These are phyloP conservation scores for Solanum bulbocastanum DNA, from an alignment of 257 asterid species.

Conservation along the genomic window DNA sequence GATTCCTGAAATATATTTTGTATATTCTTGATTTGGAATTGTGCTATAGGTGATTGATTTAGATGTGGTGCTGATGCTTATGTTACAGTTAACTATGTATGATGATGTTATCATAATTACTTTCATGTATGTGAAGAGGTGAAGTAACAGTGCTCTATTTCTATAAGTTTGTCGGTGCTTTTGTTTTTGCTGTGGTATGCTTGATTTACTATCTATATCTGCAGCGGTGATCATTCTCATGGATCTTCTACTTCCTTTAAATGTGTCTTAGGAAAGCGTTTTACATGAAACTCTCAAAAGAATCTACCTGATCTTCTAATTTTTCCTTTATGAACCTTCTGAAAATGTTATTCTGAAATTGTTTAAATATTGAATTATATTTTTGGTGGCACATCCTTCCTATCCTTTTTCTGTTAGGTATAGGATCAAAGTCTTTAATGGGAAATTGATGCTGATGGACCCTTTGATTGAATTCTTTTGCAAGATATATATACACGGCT, in stretches of 20 bases:
- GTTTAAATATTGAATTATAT: not conserved
- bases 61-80: not conserved
- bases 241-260: not conserved
- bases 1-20: not conserved
- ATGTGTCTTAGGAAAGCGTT: not conserved
- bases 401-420: not conserved
- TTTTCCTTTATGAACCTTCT: not conserved
- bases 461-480: not conserved
- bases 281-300: not conserved
- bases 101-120: not conserved
- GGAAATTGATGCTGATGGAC: not conserved
- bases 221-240: not conserved
- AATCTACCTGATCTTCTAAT: not conserved
- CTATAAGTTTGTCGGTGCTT: not conserved
- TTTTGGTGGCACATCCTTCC: not conserved
- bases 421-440: not conserved
- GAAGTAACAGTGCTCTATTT: not conserved
- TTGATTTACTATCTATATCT: not conserved
- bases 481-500: conserved; percentile 68
- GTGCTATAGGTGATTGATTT: not conserved
- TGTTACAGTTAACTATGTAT: not conserved
- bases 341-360: not conserved
- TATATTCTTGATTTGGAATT: not conserved
- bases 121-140: not conserved
- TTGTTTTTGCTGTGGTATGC: not conserved